phyloP scores from a whole-genome alignment of 352 stramenopile genomes.

The Pythium coloratum region DNA sequence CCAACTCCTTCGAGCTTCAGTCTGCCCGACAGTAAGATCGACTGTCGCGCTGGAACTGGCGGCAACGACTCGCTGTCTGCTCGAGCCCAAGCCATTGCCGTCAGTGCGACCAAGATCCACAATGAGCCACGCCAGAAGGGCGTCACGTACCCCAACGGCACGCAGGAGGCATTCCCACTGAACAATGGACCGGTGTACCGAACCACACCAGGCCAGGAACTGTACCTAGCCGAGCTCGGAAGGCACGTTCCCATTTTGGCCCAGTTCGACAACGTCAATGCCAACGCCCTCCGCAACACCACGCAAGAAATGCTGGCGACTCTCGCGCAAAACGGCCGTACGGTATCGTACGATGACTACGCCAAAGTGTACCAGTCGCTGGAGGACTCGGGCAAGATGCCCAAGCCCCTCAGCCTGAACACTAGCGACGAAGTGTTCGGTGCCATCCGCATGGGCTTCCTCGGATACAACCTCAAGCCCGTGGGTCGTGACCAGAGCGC shows the following conservation, averaged over 20 bases:
- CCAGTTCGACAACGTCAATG: background rate
- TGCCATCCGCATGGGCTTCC: background rate
- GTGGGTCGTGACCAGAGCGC: background rate
- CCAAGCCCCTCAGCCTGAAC: conserved; percentile 1
- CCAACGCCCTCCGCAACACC: background rate
- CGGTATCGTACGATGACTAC: background rate
- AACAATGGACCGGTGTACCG: conserved; percentile 1
- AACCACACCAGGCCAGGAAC: conserved; percentile 2
- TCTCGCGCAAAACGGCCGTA: background rate
- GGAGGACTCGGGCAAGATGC: background rate
- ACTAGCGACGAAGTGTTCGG: conserved; percentile 5
- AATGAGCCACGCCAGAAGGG: conserved; percentile 1
- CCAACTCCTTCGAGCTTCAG: background rate
- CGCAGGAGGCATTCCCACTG: background rate
- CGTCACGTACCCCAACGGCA: conserved; percentile 1
- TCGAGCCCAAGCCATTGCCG: conserved; percentile 6
- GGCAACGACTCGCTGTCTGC: background rate
- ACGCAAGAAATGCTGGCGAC: background rate
- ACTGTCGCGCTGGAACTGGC: background rate
- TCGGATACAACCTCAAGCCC: conserved; percentile 1
- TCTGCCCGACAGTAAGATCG: background rate
- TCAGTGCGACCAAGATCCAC: conserved; percentile 7
- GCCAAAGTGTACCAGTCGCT: background rate
- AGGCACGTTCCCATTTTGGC: background rate
- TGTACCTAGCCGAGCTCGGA: background rate